Evolutionary conservation across 352 stramenopile genomes (phyloP).

Genomic region (Phytophthora tubulina): DNA sequence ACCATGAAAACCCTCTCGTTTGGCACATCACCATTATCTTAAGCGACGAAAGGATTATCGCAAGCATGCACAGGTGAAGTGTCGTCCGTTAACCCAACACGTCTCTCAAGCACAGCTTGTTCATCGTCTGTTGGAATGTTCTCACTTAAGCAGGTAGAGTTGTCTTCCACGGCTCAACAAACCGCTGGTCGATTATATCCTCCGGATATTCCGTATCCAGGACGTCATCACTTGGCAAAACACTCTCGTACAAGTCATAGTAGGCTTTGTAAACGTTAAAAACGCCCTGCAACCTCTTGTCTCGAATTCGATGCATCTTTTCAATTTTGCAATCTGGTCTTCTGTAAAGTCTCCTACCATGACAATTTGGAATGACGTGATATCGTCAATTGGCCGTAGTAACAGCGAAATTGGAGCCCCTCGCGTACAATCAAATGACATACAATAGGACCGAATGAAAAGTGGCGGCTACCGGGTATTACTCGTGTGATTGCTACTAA

Average conservation of each 20-base stretch:
- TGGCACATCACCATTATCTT: not conserved
- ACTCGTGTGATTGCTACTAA: not conserved
- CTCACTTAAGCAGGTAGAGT: not conserved
- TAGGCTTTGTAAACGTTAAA: conserved; percentile 9
- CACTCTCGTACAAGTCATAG: not conserved
- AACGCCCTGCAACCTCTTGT: not conserved
- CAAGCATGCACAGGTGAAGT: not conserved
- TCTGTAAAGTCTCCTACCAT: conserved; percentile 10
- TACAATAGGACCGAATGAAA: conserved; percentile 12
- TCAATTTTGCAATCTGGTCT: not conserved
- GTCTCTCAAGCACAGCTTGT: not conserved
- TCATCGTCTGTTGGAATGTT: not conserved
- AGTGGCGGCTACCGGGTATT: not conserved
- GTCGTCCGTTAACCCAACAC: not conserved
- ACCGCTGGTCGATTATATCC: not conserved
- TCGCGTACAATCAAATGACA: not conserved
- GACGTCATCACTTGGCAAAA: not conserved
- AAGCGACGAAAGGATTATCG: not conserved
- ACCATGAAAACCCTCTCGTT: conserved; percentile 3
- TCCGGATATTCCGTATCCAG: not conserved
- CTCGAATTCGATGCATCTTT: conserved; percentile 10
- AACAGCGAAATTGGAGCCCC: not conserved
- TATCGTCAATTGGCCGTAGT: not conserved
- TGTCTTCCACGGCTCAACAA: not conserved
- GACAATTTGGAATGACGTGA: conserved; percentile 3